Percentiles rank a stretch among this genome's conserved stretches.
Conservation (phyloP, 768 basidiomycete species). For the Calocera cornea region DNA sequence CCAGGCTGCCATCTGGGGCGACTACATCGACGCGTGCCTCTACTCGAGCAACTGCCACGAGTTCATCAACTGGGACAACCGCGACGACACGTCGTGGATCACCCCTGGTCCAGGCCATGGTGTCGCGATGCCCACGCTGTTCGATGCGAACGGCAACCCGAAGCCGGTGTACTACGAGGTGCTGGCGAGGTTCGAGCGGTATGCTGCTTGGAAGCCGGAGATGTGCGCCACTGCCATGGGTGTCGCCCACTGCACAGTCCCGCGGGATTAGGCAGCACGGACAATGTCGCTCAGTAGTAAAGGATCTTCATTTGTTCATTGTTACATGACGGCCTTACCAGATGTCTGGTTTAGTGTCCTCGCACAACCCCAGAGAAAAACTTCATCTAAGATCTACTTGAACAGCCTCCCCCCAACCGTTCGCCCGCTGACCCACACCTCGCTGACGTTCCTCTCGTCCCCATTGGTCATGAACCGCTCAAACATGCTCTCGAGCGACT, state of each 20-base stretch:
- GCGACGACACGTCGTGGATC: slow-evolving; percentile 11
- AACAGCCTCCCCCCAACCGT: slow-evolving; percentile 48
- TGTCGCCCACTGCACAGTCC: background rate
- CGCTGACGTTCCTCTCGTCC: slow-evolving; percentile 68
- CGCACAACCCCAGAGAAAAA: background rate
- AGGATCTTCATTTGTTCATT: background rate
- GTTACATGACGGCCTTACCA: background rate
- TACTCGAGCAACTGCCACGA: slow-evolving; percentile 12
- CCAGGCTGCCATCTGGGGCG: slow-evolving; percentile 7
- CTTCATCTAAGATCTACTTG: background rate
- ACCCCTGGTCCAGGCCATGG: background rate
- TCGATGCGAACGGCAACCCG: slow-evolving; percentile 8
- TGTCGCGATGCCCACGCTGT: background rate
- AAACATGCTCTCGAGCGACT: slow-evolving; percentile 42
- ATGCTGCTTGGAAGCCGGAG: slow-evolving; percentile 8
- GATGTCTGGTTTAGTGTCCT: background rate
- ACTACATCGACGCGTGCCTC: slow-evolving; percentile 9
- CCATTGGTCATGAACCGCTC: slow-evolving; percentile 80
- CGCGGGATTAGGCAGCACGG: background rate
- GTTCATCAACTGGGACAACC: slow-evolving; percentile 11
- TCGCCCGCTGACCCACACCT: slow-evolving; percentile 73
- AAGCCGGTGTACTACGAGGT: slow-evolving; percentile 13
- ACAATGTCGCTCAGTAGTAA: background rate
- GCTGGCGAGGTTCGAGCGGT: slow-evolving; percentile 7
- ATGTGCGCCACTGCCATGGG: slow-evolving; percentile 8